Conservation (phyloP, 495 filamentous ascomycete genomes). For the Chaetomium tenue region DNA sequence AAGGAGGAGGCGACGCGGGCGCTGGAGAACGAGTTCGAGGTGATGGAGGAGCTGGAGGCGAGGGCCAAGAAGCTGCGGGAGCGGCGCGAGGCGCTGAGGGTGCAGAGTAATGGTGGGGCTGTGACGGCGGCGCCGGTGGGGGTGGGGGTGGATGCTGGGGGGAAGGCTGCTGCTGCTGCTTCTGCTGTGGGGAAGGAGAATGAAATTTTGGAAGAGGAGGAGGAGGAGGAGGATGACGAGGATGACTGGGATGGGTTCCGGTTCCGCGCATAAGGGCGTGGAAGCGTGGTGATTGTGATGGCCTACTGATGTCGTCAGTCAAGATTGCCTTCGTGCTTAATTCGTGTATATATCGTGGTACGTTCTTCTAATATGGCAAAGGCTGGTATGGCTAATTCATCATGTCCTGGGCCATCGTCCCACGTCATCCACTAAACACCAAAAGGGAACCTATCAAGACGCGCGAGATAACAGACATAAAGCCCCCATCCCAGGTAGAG, state of each 20-base stretch:
- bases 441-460: background rate
- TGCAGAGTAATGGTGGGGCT: constrained; percentile 30
- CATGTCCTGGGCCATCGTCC: background rate
- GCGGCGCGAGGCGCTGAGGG: constrained; percentile 53
- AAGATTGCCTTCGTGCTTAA: constrained; percentile 17
- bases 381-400: background rate
- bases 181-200: constrained; percentile 41
- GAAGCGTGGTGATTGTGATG: background rate
- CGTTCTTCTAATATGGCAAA: constrained; percentile 4
- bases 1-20: constrained; percentile 79
- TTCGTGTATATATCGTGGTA: constrained; percentile 20
- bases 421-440: background rate
- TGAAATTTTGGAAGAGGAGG: constrained; percentile 26
- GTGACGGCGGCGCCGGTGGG: background rate
- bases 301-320: background rate
- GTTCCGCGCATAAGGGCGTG: constrained; percentile 45
- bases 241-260: constrained; percentile 69
- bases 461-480: background rate
- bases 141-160: constrained; percentile 24
- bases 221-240: constrained; percentile 56
- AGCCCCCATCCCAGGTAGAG: background rate
- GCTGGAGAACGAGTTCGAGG: constrained; percentile 85
- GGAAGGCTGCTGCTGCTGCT: background rate
- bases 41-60: constrained; percentile 88
- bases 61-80: constrained; percentile 75